Evolutionary conservation across 768 basidiomycete genomes (phyloP).

Genomic region (Lenzites betulinus): DNA sequence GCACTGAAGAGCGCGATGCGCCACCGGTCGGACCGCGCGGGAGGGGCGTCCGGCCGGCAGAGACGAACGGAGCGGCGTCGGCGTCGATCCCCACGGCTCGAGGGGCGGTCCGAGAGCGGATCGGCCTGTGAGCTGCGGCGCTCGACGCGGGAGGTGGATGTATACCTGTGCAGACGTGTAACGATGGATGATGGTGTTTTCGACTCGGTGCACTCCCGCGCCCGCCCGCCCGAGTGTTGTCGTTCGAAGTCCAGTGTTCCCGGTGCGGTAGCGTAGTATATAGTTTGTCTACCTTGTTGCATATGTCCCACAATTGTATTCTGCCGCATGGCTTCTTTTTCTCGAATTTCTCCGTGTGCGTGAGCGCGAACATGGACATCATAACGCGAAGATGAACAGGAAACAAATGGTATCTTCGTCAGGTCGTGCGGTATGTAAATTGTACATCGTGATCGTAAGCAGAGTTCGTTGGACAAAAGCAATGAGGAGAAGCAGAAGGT

Average conservation of each 20-base stretch:
- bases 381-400: neutral
- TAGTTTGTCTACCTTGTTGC: conserved; percentile 5
- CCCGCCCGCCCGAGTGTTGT: neutral
- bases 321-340: neutral
- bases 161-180: neutral
- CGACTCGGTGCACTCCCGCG: neutral
- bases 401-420: neutral
- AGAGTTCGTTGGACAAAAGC: neutral
- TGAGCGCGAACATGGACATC: neutral
- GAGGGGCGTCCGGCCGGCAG: conserved; percentile 5
- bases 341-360: neutral
- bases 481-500: neutral
- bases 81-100: neutral
- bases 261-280: conserved; percentile 1
- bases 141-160: neutral
- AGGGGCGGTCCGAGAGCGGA: neutral
- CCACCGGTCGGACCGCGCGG: conserved; percentile 16
- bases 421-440: neutral
- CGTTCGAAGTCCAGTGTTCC: neutral
- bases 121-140: conserved; percentile 2
- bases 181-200: neutral
- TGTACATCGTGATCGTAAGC: neutral
- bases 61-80: conserved; percentile 1
- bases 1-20: conserved; percentile 28
- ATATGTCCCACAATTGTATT: conserved; percentile 3